Evolutionary conservation across 2,329 filamentous ascomycete genomes (phyloP).

Genomic region (Colletotrichum magnum): DNA sequence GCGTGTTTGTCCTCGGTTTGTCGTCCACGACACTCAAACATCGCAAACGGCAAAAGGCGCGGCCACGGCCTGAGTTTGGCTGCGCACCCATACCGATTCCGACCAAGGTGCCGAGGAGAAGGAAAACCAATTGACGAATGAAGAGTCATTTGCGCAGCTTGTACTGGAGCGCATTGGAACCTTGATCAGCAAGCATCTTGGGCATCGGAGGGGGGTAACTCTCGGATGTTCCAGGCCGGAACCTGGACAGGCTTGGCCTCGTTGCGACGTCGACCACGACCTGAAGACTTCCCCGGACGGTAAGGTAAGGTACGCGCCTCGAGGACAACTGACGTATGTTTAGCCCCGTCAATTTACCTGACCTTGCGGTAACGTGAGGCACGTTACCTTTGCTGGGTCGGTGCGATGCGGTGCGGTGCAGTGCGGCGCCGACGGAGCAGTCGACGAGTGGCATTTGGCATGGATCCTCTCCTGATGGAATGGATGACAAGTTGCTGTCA

Average conservation of each 20-base stretch:
- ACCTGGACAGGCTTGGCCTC: constrained; percentile 23
- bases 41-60: neutral
- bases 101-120: neutral
- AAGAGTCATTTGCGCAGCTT: neutral
- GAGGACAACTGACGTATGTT: constrained; percentile 15
- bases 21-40: neutral
- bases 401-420: constrained; percentile 11
- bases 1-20: neutral
- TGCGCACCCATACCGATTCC: neutral
- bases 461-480: constrained; percentile 34
- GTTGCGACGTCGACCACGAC: constrained; percentile 13
- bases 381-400: constrained; percentile 15
- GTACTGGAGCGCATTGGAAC: constrained; percentile 13
- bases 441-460: constrained; percentile 7
- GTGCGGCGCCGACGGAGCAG: constrained; percentile 1
- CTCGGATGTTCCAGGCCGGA: constrained; percentile 26
- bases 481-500: constrained; percentile 27
- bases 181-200: constrained; percentile 14
- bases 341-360: constrained; percentile 13
- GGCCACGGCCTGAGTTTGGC: too few species aligned
- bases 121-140: neutral
- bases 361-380: constrained; percentile 5
- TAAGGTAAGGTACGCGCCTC: neutral
- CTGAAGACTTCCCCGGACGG: neutral
- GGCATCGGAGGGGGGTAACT: constrained; percentile 17